phyloP scores from a whole-genome alignment of 495 filamentous ascomycete genomes.

The Halenospora varia region DNA sequence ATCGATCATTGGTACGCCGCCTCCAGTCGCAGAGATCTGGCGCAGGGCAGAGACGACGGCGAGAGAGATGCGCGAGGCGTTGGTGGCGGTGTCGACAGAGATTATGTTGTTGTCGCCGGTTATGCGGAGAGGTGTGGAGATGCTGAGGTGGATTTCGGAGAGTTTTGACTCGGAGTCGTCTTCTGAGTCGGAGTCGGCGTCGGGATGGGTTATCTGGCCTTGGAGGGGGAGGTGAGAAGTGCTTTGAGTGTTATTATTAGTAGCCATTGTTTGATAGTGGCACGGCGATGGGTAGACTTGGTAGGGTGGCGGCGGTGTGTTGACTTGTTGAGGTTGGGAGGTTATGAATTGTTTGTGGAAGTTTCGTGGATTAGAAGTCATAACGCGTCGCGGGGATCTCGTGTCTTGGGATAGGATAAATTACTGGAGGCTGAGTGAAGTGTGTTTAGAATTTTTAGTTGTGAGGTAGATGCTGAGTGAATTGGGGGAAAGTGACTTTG shows the following conservation, averaged over 20 bases:
- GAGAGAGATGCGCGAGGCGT: conserved; percentile 10
- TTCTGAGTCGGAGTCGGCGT: conserved; percentile 3
- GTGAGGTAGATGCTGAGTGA: too few species aligned
- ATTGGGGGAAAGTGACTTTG: too few species aligned
- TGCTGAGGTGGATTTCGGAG: conserved; percentile 20
- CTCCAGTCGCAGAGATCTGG: conserved; percentile 12
- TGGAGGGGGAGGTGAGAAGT: not conserved
- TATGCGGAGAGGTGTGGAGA: conserved; percentile 22
- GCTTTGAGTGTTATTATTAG: not conserved
- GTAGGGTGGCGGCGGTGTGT: conserved; percentile 2
- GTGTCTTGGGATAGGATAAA: not conserved
- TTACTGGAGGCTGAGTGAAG: too few species aligned
- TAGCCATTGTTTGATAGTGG: not conserved
- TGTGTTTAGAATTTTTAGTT: too few species aligned
- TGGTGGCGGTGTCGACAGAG: conserved; percentile 7
- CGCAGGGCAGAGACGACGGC: conserved; percentile 21
- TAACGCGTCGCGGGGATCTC: not conserved
- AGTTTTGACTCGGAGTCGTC: not conserved
- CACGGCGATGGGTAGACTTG: not conserved
- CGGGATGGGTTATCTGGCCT: not conserved
- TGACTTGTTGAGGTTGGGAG: not conserved
- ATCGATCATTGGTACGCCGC: conserved; percentile 28
- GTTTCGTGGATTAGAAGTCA: not conserved
- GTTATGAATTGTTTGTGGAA: conserved; percentile 24
- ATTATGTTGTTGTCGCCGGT: conserved; percentile 24